Evolutionary conservation across 305 asterid genomes (phyloP).

Genomic region (Lippia alba): DNA sequence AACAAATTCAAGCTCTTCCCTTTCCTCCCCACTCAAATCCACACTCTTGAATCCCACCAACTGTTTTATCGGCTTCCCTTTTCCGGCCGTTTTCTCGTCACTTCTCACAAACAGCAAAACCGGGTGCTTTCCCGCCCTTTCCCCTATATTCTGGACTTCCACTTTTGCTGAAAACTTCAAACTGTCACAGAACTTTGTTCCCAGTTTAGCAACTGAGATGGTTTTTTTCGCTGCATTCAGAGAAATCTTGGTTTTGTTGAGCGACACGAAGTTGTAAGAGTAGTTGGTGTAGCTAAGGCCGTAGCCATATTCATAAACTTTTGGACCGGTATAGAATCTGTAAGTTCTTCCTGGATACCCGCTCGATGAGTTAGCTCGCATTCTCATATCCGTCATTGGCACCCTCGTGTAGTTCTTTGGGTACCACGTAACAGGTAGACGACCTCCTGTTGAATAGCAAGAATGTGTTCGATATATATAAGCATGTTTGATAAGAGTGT

Average conservation of each 20-base stretch:
- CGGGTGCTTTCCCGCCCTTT: conserved; percentile 63
- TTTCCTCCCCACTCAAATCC: conserved; percentile 35
- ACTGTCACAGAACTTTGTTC: conserved; percentile 42
- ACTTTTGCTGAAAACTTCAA: conserved; percentile 47
- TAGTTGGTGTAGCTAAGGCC: conserved; percentile 80
- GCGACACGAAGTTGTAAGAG: conserved; percentile 49
- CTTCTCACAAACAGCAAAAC: conserved; percentile 49
- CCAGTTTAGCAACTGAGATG: conserved; percentile 49
- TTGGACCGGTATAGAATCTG: conserved; percentile 68
- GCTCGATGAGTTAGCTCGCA: conserved; percentile 65
- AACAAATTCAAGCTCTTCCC: conserved; percentile 24
- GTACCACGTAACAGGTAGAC: conserved; percentile 81
- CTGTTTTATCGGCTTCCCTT: conserved; percentile 43
- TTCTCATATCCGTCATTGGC: conserved; percentile 86
- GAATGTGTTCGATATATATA: not conserved
- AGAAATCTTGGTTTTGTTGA: conserved; percentile 39
- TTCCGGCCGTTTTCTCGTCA: conserved; percentile 28
- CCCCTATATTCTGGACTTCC: conserved; percentile 52
- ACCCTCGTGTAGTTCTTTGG: conserved; percentile 62
- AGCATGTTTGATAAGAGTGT: no score
- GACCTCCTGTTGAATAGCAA: conserved; percentile 59
- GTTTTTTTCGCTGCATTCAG: conserved; percentile 3
- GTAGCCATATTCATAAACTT: conserved; percentile 67
- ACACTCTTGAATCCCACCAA: conserved; percentile 45
- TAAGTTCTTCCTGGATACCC: conserved; percentile 86